Evolutionary conservation across 2,329 filamentous ascomycete species (phyloP), one percentile per base, ranked within the genome.

Genomic region (Cladosporium phlei): DNA sequence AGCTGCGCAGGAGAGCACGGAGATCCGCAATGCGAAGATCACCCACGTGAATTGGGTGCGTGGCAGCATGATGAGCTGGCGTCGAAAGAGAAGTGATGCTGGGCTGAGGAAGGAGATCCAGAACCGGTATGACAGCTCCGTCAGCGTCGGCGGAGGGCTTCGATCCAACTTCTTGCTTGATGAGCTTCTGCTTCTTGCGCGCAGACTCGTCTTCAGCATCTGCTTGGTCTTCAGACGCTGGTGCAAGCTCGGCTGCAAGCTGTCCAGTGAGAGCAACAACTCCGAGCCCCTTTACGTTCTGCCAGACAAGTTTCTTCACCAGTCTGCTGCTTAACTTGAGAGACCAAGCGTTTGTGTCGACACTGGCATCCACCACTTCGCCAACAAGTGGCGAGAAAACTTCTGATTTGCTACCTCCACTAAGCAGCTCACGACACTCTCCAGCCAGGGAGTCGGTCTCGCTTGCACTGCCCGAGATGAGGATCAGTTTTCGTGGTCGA

Each of bases 271-370:
- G 76, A n/a, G 91, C 94, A 12, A 95, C 91, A 48, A 98, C 88
- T 29, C 88, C 86, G 6, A 97, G 73, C 2, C 86, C 89, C 47
- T 88, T 83, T 19, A 97, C 89, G 49, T 88, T 90, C 69, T 97
- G 93, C 93, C 93, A 97, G 61, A 87, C 88, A 50, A 98, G 76
- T 56, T 85, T 85, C 67, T 88, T 88, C 49, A 95, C 86, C 16
- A 98, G 79, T 34, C 79, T 73, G 56, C 91, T 87, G 38, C 88
- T 89, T 14, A 98, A 77, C 66, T 90, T 95, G 50, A 98, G 86
- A 19, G 87, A 84, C 93, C 94, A 98, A 3, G 93, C 90, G 63
- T 97, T 96, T 4, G 91, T 97, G 64, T 98, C 93, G 32, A 97
- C 91, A 60, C 90, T 96, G 10, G 91, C 93, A 65, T 98, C 84